Evolutionary conservation across 805 yeast genomes (phyloP).

Genomic region (Myxozyma udenii): DNA sequence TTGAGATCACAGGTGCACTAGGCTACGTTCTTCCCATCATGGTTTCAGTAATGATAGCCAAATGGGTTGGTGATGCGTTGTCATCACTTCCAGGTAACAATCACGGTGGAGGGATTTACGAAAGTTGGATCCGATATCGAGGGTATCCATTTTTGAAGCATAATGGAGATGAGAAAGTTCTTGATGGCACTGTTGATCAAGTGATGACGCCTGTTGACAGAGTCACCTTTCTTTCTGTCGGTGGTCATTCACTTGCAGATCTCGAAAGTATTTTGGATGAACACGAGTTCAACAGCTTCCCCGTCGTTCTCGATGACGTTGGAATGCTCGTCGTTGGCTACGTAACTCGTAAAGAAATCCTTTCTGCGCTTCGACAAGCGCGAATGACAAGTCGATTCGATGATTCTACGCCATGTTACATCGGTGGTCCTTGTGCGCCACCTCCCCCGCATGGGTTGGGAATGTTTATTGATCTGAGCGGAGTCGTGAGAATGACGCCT

Average conservation of each 20-base stretch:
- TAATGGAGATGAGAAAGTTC: conserved; percentile 43
- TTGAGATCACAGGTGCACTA: conserved; percentile 83
- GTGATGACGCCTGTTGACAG: conserved; percentile 40
- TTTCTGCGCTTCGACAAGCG: conserved; percentile 34
- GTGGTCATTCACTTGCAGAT: conserved; percentile 34
- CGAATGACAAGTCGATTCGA: conserved; percentile 7
- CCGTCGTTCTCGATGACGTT: conserved; percentile 42
- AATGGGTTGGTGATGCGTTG: conserved; percentile 65
- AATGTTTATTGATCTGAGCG: conserved; percentile 25
- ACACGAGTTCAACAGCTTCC: conserved; percentile 43
- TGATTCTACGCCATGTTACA: conserved; percentile 13
- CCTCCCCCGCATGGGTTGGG: conserved; percentile 7
- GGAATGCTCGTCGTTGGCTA: conserved; percentile 45
- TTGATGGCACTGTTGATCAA: conserved; percentile 40
- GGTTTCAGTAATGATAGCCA: conserved; percentile 74
- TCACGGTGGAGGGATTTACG: conserved; percentile 59
- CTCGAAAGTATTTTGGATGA: conserved; percentile 32
- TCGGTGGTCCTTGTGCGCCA: conserved; percentile 13
- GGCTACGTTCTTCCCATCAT: conserved; percentile 80
- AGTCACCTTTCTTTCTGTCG: conserved; percentile 38
- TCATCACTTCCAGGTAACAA: not conserved
- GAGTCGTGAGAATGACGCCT: conserved; percentile 34
- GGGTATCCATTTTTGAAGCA: conserved; percentile 46
- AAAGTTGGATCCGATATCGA: conserved; percentile 48
- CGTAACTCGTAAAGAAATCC: conserved; percentile 43